These are phyloP conservation scores for Casuarina cunninghamiana DNA, from an alignment of 306 rosid species.

Conservation along the genomic window DNA sequence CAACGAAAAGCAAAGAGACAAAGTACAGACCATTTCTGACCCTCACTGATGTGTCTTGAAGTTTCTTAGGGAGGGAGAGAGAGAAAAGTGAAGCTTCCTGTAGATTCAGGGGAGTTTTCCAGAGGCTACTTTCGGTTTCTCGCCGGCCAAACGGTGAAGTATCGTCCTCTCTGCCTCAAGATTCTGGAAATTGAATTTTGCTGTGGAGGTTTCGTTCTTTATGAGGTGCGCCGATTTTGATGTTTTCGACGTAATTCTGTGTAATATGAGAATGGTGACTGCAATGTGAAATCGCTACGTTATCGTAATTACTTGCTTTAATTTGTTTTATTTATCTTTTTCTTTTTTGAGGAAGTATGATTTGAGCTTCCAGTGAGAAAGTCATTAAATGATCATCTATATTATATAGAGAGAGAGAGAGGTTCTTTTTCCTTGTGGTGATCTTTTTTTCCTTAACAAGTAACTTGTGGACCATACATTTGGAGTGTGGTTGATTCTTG, in stretches of 20 bases:
- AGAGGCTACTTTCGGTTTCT: background rate
- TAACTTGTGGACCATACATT: background rate
- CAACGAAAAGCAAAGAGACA: conserved; percentile 34
- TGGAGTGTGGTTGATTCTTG: background rate
- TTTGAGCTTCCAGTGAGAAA: background rate
- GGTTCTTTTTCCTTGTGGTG: background rate
- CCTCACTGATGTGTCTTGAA: conserved; percentile 18
- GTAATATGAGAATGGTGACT: background rate
- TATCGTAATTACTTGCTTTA: background rate
- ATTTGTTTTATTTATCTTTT: conserved; percentile 1
- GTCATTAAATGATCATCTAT: background rate
- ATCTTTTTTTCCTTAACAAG: background rate
- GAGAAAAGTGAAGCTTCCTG: conserved; percentile 30
- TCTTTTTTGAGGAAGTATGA: background rate
- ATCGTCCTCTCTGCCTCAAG: conserved; percentile 1
- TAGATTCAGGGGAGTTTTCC: conserved; percentile 30
- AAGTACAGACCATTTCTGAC: conserved; percentile 27
- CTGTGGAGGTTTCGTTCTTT: background rate
- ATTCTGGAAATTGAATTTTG: background rate
- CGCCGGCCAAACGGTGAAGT: conserved; percentile 41
- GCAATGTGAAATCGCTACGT: conserved; percentile 6
- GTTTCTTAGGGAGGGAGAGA: background rate
- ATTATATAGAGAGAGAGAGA: no score
- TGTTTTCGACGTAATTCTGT: background rate
- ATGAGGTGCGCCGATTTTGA: background rate